A percentile compares a stretch with the other conserved stretches of the same genome.
These are phyloP conservation scores for Colletotrichum tropicicola DNA, from an alignment of 2,329 filamentous ascomycete species.

Conservation along the genomic window DNA sequence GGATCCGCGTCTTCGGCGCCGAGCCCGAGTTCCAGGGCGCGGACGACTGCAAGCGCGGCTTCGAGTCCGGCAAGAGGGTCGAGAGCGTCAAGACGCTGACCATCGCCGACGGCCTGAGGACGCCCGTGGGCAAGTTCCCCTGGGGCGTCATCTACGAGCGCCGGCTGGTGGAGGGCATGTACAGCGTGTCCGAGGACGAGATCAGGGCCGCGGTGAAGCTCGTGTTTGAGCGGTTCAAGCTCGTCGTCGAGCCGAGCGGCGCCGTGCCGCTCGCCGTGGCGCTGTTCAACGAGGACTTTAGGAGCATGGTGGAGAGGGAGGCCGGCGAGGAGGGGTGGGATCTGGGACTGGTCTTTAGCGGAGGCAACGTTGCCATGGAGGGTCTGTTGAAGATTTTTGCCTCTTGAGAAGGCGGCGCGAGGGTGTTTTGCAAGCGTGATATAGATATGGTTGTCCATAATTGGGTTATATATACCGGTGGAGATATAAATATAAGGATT, in stretches of 20 bases:
- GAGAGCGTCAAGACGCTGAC: conserved; percentile 78
- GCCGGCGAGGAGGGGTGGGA: conserved; percentile 80
- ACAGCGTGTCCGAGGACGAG: conserved; percentile 81
- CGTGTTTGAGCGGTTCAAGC: conserved; percentile 87
- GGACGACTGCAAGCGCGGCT: conserved; percentile 81
- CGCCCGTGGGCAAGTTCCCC: conserved; percentile 79
- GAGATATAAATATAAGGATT: too few species aligned
- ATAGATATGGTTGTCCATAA: too few species aligned
- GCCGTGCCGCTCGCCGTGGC: conserved; percentile 86
- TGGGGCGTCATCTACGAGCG: conserved; percentile 81
- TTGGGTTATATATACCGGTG: too few species aligned
- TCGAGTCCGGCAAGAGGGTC: conserved; percentile 71
- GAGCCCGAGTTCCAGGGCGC: conserved; percentile 86
- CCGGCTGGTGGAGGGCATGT: conserved; percentile 75
- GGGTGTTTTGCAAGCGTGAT: too few species aligned
- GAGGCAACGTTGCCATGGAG: conserved; percentile 67
- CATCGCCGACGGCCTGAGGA: conserved; percentile 88
- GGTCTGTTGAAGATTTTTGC: conserved; percentile 61
- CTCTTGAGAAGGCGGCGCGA: background rate
- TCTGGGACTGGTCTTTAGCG: conserved; percentile 67
- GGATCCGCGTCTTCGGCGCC: conserved; percentile 82
- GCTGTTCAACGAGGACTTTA: conserved; percentile 87
- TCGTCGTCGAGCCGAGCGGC: conserved; percentile 88
- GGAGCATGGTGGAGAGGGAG: conserved; percentile 73
- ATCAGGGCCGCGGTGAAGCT: conserved; percentile 81